Base-by-base conservation (phyloP, 225 moss, liverwort and hornwort genomes). In the Pleurozium schreberi region DNA sequence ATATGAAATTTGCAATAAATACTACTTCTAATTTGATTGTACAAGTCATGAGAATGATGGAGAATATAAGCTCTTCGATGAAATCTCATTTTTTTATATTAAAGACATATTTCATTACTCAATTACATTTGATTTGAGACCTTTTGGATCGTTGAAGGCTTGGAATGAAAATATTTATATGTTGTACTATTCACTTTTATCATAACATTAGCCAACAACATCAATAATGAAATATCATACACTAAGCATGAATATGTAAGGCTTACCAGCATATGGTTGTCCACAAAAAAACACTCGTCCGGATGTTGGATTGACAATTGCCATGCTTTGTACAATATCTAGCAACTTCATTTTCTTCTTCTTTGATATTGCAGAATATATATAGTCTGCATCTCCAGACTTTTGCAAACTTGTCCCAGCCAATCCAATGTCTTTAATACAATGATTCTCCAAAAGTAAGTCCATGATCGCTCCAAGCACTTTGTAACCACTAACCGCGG, bases 361-460 rank as follows among this genome's bases (percentile, higher is more conserved):
- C 14, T 26, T 70, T 26, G 70, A 42, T 14, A 70, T 26, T 70
- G 26, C 8, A 0, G 8, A 70, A 70, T 2, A 26, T 26, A 70
- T 5, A 26, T 70, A 70, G 3, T 42, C 14, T 1, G 8, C 70
- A 42, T 70, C 70, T 42, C 14, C 14, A 1, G 70, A 14, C 1
- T 4, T 0, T 0, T 0, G 0, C 26, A 71, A 43, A 8, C 15
- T 2, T 1, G 15, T 43, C 0, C 4, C 5, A 42, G 0, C 0
- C 15, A 71, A 71, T 1, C 0, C 9, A 27, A 71, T 71, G 43
- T 43, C 43, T 71, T 71, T 2, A 43, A 71, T 70, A 5, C 2
- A 8, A 5, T 43, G 71, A 71, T 71, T 71, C 16, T 15, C 71
- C 15, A 71, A 71, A 2, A 71, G 43, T 16, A 71, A 71, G 9